Conservation (phyloP, 768 basidiomycete genomes). For the Mycena venus region DNA sequence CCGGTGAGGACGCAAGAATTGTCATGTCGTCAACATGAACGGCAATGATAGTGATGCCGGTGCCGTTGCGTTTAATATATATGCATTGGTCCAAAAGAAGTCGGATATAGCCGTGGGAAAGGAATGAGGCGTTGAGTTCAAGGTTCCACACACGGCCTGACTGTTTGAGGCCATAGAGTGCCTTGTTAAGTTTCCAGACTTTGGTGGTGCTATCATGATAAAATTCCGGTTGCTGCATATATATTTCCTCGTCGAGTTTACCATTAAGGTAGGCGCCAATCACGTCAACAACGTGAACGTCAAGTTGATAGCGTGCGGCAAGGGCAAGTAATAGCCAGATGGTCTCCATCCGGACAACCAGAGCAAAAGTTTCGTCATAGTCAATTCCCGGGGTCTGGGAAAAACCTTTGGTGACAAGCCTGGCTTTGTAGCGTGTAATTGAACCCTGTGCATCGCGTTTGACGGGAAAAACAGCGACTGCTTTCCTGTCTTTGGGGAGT, state of each 20-base stretch:
- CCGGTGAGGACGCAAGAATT: no score
- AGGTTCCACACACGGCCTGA: background rate
- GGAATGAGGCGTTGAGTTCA: background rate
- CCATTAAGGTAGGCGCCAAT: no score
- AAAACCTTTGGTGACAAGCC: slow-evolving; percentile 33
- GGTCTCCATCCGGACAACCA: no score
- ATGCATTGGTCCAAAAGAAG: background rate
- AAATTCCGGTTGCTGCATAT: slow-evolving; percentile 28
- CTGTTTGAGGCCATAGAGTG: background rate
- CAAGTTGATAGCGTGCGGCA: no score
- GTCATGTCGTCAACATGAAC: no score
- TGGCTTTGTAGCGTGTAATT: slow-evolving; percentile 41
- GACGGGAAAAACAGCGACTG: slow-evolving; percentile 37
- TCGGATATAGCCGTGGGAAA: background rate
- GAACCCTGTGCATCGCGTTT: slow-evolving; percentile 48
- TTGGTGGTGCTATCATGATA: background rate
- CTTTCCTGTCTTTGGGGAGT: slow-evolving; percentile 23
- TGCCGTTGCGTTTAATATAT: background rate
- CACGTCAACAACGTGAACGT: no score
- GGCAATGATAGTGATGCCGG: background rate
- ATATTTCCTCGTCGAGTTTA: slow-evolving; percentile 31
- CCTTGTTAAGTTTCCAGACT: no score
- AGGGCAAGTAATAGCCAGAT: no score
- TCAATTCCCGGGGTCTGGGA: no score
- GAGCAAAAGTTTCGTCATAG: no score